Evolutionary conservation across 2,329 filamentous ascomycete species (phyloP).

Genomic region (Fusarium albosuccineum): DNA sequence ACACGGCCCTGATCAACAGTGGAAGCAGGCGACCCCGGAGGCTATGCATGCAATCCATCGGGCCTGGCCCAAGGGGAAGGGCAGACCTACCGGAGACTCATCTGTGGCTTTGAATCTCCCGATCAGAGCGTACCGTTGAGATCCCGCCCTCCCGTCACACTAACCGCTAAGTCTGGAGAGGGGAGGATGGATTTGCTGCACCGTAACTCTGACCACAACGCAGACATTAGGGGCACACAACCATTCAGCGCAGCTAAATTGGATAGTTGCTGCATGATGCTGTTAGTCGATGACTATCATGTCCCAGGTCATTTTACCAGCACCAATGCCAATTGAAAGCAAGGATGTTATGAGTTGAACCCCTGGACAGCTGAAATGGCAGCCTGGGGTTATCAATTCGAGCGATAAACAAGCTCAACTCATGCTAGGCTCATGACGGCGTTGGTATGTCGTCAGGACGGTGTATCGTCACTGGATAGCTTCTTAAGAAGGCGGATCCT

Average conservation of each 20-base stretch:
- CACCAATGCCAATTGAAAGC: conserved; percentile 31
- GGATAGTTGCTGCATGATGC: conserved; percentile 31
- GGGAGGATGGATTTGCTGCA: neutral
- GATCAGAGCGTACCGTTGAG: neutral
- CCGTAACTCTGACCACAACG: conserved; percentile 11
- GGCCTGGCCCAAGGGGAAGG: neutral
- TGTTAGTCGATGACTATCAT: conserved; percentile 17
- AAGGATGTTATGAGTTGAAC: conserved; percentile 21
- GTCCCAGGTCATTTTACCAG: conserved; percentile 20
- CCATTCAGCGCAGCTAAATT: conserved; percentile 6
- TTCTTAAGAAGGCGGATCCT: conserved; percentile 7
- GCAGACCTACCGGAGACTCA: neutral
- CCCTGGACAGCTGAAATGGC: conserved; percentile 32
- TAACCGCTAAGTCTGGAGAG: neutral
- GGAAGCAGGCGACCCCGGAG: neutral
- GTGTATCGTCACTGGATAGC: conserved; percentile 14
- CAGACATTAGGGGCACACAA: neutral
- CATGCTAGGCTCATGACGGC: neutral
- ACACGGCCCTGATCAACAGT: neutral
- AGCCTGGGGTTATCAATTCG: conserved; percentile 15
- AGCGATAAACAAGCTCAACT: neutral
- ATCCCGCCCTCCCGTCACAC: neutral
- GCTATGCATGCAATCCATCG: neutral
- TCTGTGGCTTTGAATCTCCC: neutral
- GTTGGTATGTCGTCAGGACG: conserved; percentile 5